Evolutionary conservation across 169 alveolate genomes (phyloP).

Genomic region (Cryptosporidium viatorum): DNA sequence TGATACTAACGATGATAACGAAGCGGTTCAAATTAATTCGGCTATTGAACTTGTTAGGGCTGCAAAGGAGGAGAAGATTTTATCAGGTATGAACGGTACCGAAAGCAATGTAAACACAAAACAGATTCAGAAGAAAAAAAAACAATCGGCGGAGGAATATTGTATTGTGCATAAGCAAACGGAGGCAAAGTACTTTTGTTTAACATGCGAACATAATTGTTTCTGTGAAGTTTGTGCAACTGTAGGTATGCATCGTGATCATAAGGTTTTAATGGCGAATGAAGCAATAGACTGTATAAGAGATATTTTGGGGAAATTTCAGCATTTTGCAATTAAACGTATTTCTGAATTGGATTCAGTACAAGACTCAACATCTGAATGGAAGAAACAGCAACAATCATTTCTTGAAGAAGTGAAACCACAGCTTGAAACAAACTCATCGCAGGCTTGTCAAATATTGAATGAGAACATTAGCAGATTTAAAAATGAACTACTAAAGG

Average conservation of each 20-base stretch:
- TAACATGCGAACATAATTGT: conserved; percentile 69
- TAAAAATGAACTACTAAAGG: conserved; percentile 47
- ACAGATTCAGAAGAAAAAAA: conserved; percentile 39
- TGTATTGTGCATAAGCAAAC: conserved; percentile 61
- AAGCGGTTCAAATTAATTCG: neutral
- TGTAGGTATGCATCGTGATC: conserved; percentile 75
- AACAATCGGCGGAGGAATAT: conserved; percentile 43
- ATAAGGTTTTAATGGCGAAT: conserved; percentile 67
- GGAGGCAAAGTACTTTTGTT: conserved; percentile 62
- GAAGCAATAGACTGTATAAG: conserved; percentile 72
- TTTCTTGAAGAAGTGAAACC: conserved; percentile 69
- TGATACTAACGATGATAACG: neutral
- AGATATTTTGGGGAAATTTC: conserved; percentile 55
- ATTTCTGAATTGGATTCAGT: conserved; percentile 65
- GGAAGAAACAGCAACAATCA: conserved; percentile 30
- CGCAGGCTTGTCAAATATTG: conserved; percentile 63
- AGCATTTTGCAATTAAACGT: conserved; percentile 48
- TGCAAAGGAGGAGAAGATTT: conserved; percentile 61
- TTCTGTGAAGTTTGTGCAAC: conserved; percentile 72
- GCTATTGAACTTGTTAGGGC: conserved; percentile 1
- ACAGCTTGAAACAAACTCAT: conserved; percentile 36
- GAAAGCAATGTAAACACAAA: neutral
- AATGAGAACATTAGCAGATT: conserved; percentile 20
- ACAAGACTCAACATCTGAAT: conserved; percentile 50
- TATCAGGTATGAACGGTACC: conserved; percentile 30